Conservation (phyloP, 495 filamentous ascomycete species). For the Daldinia bambusicola region DNA sequence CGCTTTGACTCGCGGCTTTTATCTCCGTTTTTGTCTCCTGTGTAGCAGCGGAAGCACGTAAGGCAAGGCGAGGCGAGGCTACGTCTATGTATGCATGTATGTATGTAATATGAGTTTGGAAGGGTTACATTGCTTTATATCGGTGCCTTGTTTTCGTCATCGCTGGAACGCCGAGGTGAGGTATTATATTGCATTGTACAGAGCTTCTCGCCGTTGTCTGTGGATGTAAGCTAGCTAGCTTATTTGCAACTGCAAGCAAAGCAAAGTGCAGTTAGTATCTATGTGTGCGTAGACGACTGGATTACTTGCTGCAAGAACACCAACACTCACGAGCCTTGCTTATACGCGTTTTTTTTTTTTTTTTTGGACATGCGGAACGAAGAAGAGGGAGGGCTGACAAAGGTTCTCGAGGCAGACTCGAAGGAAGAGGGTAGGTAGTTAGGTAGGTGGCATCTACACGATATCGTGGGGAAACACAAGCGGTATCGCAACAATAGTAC, state of each 20-base stretch:
- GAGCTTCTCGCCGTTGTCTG: neutral
- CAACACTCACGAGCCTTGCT: no score
- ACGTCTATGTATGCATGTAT: neutral
- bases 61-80: neutral
- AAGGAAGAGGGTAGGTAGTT: neutral
- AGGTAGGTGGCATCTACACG: neutral
- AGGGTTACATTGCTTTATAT: neutral
- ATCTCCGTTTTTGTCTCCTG: neutral
- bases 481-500: no score
- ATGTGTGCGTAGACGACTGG: no score
- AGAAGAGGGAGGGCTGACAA: no score
- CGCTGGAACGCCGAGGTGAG: no score
- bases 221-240: neutral
- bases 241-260: no score
- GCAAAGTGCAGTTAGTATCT: no score
- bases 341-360: no score
- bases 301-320: no score
- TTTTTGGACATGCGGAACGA: no score
- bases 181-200: neutral
- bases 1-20: neutral
- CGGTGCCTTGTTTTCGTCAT: neutral
- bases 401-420: neutral
- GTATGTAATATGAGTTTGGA: no score
- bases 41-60: neutral
- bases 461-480: neutral